Percentiles rank a stretch among this genome's conserved stretches.
Conservation (phyloP, 176 grass and related monocot genomes). For the Hordeum vulgare region MorexV3_pseudomolecules_assembly NC_058523.1:9402343-9402842, state of each 20-base stretch:
- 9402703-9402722: slow-evolving; percentile 51
- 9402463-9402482: slow-evolving; percentile 30
- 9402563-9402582: slow-evolving; percentile 42
- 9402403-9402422: background rate
- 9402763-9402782: slow-evolving; percentile 48
- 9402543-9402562: slow-evolving; percentile 25
- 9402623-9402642: slow-evolving; percentile 40
- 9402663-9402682: slow-evolving; percentile 26
- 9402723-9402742: slow-evolving; percentile 39
- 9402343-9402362: background rate
- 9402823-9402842: slow-evolving; percentile 42
- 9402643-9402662: slow-evolving; percentile 57
- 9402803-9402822: slow-evolving; percentile 53
- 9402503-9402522: slow-evolving; percentile 43
- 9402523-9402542: background rate
- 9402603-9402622: slow-evolving; percentile 52
- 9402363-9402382: background rate
- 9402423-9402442: slow-evolving; percentile 33
- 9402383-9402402: slow-evolving; percentile 1
- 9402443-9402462: slow-evolving; percentile 30
- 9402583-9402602: slow-evolving; percentile 50
- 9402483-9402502: slow-evolving; percentile 34
- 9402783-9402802: slow-evolving; percentile 44
- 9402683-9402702: slow-evolving; percentile 44
- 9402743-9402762: slow-evolving; percentile 37